Evolutionary conservation across 129 eudicot genomes (phyloP), one percentile per base, ranked within the genome.

Genomic region (Flaveria brownii): DNA sequence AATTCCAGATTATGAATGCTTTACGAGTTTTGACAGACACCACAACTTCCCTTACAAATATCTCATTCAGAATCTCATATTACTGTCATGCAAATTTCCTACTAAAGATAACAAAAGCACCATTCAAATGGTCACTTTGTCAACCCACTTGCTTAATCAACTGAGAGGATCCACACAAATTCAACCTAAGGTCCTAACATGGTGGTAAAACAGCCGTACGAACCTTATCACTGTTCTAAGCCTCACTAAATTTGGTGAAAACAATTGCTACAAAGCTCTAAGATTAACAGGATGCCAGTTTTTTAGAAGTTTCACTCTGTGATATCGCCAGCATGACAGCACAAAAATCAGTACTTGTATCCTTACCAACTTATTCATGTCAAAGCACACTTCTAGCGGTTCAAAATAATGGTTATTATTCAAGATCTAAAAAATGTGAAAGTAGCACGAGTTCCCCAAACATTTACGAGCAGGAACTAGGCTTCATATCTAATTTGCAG

Each of bases 401-500:
- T 43, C 17, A 1, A 59, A 9, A 39, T 14, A 43, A 42, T 15
- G 45, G 45, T 9, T 25, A 23, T 61, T 13, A 16, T 11, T 26
- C 46, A 75, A 28, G 14, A 26, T 47, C 60, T 46, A 61, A 64
- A 9, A 18, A 12, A 2, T 12, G 20, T 26, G 49, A 22, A 55
- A 41, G 81, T 16, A 46, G 30, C 76, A 23, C 39, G 7, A 33
- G 39, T 33, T 33, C 39, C 39, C 0, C 39, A 33, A 4, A 33
- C 39, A 33, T 33, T 4, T 33, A 0, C 39, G 49, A 8, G 41
- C 22, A 8, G 39, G 39, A 50, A 50, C 61, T 28, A 30, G 28
- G 18, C 11, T 36, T 67, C 43, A 64, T 65, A 12, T 49, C 81
- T 56, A 68, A n/a, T 42, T 68, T 77, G 81, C 68, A 45, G 46